Evolutionary conservation across 2,329 filamentous ascomycete species (phyloP), one percentile per base, ranked within the genome.

Genomic region (Monosporascus sp.): DNA sequence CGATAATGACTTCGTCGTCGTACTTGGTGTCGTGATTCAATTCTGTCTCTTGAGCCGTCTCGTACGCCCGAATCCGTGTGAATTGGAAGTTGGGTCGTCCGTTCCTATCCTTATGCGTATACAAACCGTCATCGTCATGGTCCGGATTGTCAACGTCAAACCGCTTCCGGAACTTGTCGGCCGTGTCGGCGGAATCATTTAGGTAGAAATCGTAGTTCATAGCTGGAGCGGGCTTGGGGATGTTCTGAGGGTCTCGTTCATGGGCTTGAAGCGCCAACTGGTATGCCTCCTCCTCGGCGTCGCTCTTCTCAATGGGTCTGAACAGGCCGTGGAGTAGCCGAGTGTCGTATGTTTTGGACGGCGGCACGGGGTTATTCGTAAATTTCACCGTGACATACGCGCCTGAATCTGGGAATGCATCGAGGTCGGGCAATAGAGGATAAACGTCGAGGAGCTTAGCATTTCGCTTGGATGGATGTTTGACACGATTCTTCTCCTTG

Each of bases 331-430:
- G 79, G 47, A 85, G 77, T 25, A 88, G 74, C 38, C 85, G 83
- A 48, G 72, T 73, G 65, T 87, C 83, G 66, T 85, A 87, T 45
- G 70, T 70, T 47, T 63, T 72, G 44, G 70, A 72, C 51, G 75
- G 72, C 9, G 78, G 71, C 27, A 87, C 79, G 3, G 85, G 85
- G 64, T 85, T 85, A 58, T 79, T 83, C 49, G 78, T 77, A 68
- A 88, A 87, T 68, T 88, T 88, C 71, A 88, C 76, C 15, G 84
- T 83, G 57, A 87, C 81, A 64, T 88, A 88, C 55, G 84, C 83
- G 51, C 85, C 84, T 3, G 81, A 82, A 67, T 88, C 85, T 47
- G 84, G 83, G 72, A 87, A 86, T n/a, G 83, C 80, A 55, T 85
- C 81, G 43, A 85, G 75, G 62, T 88, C 85, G 6, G 85, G 85